Evolutionary conservation across 2,329 filamentous ascomycete genomes (phyloP).

Genomic region (Tolypocladium guangdongense): DNA sequence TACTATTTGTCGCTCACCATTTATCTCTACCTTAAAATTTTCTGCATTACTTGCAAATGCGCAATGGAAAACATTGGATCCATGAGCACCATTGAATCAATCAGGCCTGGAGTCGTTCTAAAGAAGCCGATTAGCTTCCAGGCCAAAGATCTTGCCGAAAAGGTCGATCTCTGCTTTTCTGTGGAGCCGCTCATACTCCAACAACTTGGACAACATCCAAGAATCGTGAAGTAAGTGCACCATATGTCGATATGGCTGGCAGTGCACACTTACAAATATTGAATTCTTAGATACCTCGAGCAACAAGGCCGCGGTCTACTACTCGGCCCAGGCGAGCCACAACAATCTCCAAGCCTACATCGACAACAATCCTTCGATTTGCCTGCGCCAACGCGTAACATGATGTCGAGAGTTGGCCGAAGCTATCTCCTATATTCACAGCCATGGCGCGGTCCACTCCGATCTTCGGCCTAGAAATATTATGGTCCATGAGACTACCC

Average conservation of each 20-base stretch:
- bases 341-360: slow-evolving; percentile 7
- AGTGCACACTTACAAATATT: neutral
- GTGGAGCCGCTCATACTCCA: slow-evolving; percentile 2
- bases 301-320: neutral
- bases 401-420: slow-evolving; percentile 18
- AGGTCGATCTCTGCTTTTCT: slow-evolving; percentile 1
- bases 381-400: slow-evolving; percentile 5
- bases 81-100: neutral
- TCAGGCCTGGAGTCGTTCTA: slow-evolving; percentile 1
- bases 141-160: neutral
- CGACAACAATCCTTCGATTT: slow-evolving; percentile 3
- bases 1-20: too few species aligned
- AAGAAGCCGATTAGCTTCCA: neutral
- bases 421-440: slow-evolving; percentile 16
- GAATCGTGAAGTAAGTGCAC: neutral
- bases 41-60: too few species aligned
- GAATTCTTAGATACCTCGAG: neutral
- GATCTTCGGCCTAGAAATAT: slow-evolving; percentile 20
- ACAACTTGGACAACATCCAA: slow-evolving; percentile 1
- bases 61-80: neutral
- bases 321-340: slow-evolving; percentile 4
- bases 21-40: too few species aligned
- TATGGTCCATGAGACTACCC: slow-evolving; percentile 15
- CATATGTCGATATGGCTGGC: neutral
- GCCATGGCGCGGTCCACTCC: slow-evolving; percentile 19